These are phyloP conservation scores for Lablab purpureus DNA, from an alignment of 306 rosid species.

Conservation along the genomic window DNA sequence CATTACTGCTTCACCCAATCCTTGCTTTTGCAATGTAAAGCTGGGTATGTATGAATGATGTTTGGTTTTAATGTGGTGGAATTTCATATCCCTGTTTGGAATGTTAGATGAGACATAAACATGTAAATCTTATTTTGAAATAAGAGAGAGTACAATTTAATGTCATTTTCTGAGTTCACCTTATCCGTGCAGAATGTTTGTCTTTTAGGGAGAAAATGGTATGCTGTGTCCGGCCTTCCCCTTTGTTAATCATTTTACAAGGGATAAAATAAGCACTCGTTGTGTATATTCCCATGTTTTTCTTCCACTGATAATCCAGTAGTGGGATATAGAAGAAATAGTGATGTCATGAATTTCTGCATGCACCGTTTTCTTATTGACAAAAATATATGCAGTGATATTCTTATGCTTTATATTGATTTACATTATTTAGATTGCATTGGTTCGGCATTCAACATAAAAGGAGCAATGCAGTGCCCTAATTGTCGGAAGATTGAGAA, in stretches of 20 bases:
- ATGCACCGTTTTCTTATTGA: not conserved
- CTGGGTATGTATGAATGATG: not conserved
- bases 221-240: not conserved
- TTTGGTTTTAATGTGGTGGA: not conserved
- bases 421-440: slow-evolving; percentile 75
- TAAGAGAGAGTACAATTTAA: not conserved
- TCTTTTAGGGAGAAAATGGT: not conserved
- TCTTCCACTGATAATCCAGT: not conserved
- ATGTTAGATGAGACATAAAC: not conserved
- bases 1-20: not conserved
- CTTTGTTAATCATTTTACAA: not conserved
- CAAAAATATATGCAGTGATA: not conserved
- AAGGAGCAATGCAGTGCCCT: slow-evolving; percentile 99
- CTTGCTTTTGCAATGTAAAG: not conserved
- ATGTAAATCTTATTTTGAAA: not conserved
- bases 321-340: not conserved
- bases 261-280: not conserved
- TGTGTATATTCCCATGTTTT: not conserved
- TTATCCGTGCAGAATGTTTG: not conserved
- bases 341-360: not conserved
- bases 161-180: slow-evolving; percentile 9
- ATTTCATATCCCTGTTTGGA: not conserved
- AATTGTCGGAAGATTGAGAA: slow-evolving; percentile 98
- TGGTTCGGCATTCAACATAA: slow-evolving; percentile 95
- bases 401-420: slow-evolving; percentile 37